phyloP scores from a whole-genome alignment of 1,284 basidiomycete species.

The Fomitopsis betulina region DNA sequence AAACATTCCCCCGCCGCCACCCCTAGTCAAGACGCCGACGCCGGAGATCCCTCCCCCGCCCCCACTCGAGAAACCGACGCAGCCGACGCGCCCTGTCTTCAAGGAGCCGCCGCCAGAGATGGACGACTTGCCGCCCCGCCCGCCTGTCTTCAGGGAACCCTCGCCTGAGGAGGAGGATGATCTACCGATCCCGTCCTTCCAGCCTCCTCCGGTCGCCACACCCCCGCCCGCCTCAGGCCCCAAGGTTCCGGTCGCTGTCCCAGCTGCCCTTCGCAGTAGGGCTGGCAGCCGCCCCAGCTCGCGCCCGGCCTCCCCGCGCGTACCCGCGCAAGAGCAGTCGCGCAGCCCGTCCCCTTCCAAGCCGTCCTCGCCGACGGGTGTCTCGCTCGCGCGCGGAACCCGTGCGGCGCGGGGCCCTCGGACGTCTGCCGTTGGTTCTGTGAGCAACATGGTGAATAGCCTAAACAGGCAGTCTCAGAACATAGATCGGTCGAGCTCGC shows the following conservation, averaged over 20 bases:
- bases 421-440: conserved; percentile 33
- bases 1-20: conserved; percentile 34
- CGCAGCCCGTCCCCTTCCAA: conserved; percentile 36
- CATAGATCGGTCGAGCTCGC: conserved; percentile 23
- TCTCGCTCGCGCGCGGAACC: conserved; percentile 45
- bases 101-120: conserved; percentile 37
- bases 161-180: conserved; percentile 34
- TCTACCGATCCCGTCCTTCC: conserved; percentile 32
- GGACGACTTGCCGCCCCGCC: conserved; percentile 23
- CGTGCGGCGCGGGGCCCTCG: conserved; percentile 44
- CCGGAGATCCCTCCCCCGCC: conserved; percentile 20
- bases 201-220: conserved; percentile 26
- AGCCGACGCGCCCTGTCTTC: conserved; percentile 26
- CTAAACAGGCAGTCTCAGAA: conserved; percentile 40
- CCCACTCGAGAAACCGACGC: conserved; percentile 12
- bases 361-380: conserved; percentile 38
- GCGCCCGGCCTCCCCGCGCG: conserved; percentile 27
- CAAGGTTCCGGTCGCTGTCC: conserved; percentile 34
- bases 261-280: conserved; percentile 34
- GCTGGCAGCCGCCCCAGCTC: conserved; percentile 32
- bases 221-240: conserved; percentile 26
- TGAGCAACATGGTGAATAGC: conserved; percentile 51
- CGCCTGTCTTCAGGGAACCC: conserved; percentile 32
- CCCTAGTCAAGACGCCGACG: conserved; percentile 21
- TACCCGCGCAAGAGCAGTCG: conserved; percentile 25